Evolutionary conservation across 2,329 filamentous ascomycete genomes (phyloP).

Genomic region (Coniochaeta pulveracea): DNA sequence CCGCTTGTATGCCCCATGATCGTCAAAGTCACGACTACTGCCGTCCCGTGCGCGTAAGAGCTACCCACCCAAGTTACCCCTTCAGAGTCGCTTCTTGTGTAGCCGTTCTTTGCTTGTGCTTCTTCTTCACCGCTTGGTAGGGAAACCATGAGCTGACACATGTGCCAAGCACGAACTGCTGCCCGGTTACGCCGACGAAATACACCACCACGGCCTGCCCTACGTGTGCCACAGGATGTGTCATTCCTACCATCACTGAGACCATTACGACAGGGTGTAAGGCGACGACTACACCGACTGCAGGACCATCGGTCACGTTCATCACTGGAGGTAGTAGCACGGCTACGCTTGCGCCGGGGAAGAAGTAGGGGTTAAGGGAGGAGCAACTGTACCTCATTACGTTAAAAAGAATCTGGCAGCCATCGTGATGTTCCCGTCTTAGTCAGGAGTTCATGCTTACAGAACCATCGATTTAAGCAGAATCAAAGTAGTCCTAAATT

Average conservation of each 20-base stretch:
- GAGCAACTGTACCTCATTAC: too few relatives aligned
- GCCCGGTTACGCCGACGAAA: conserved; percentile 21
- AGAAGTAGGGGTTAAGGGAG: neutral
- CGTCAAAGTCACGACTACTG: conserved; percentile 19
- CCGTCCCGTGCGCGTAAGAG: conserved; percentile 21
- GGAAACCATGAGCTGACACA: neutral
- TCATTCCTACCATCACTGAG: conserved; percentile 11
- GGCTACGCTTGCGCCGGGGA: neutral
- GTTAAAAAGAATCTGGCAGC: too few relatives aligned
- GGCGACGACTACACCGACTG: neutral
- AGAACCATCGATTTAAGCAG: too few relatives aligned
- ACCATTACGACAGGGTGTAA: conserved; percentile 14
- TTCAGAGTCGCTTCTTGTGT: too few relatives aligned
- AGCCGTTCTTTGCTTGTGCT: too few relatives aligned
- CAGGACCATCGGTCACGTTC: conserved; percentile 3
- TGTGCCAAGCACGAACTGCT: conserved; percentile 22
- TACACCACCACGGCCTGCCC: conserved; percentile 13
- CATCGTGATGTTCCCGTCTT: too few relatives aligned
- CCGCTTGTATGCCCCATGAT: conserved; percentile 19
- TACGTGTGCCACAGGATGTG: conserved; percentile 15
- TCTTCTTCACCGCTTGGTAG: too few relatives aligned
- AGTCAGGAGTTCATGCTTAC: too few relatives aligned
- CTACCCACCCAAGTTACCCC: too few relatives aligned
- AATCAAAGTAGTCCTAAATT: too few relatives aligned
- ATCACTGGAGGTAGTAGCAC: neutral